phyloP scores from a whole-genome alignment of 164 flowering plant species.

The Aristolochia californica region DNA sequence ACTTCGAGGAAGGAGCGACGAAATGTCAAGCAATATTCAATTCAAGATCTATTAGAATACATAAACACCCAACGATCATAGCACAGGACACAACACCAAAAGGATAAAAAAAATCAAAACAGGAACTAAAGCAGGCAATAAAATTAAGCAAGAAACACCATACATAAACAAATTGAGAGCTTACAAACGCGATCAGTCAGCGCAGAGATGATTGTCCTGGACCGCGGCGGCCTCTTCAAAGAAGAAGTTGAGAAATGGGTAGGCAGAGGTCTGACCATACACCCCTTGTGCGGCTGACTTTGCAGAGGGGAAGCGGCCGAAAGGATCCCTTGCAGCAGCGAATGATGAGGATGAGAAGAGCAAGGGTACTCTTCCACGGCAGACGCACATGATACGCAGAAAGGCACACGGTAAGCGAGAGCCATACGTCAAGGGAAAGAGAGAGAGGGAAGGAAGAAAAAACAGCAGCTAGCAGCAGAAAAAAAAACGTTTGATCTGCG shows the following conservation, averaged over 20 bases:
- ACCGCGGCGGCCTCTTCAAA: slow-evolving; percentile 1
- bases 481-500: too few relatives aligned
- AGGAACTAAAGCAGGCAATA: too few relatives aligned
- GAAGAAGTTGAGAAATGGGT: not conserved
- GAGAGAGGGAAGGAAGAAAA: too few relatives aligned
- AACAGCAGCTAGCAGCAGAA: too few relatives aligned
- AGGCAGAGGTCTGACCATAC: not conserved
- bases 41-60: too few relatives aligned
- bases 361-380: slow-evolving; percentile 3
- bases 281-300: not conserved
- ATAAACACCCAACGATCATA: too few relatives aligned
- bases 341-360: slow-evolving; percentile 6
- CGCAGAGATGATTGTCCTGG: slow-evolving; percentile 4
- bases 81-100: too few relatives aligned
- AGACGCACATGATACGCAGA: slow-evolving; percentile 8
- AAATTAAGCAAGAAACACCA: too few relatives aligned
- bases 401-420: slow-evolving; percentile 6
- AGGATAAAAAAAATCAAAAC: too few relatives aligned
- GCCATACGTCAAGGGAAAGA: slow-evolving; percentile 8
- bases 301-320: not conserved
- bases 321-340: not conserved
- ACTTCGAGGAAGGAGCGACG: too few relatives aligned
- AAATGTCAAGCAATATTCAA: too few relatives aligned
- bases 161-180: too few relatives aligned
- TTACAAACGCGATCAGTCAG: not conserved